phyloP scores from a whole-genome alignment of 2,329 filamentous ascomycete species.

The Alternaria sp. region DNA sequence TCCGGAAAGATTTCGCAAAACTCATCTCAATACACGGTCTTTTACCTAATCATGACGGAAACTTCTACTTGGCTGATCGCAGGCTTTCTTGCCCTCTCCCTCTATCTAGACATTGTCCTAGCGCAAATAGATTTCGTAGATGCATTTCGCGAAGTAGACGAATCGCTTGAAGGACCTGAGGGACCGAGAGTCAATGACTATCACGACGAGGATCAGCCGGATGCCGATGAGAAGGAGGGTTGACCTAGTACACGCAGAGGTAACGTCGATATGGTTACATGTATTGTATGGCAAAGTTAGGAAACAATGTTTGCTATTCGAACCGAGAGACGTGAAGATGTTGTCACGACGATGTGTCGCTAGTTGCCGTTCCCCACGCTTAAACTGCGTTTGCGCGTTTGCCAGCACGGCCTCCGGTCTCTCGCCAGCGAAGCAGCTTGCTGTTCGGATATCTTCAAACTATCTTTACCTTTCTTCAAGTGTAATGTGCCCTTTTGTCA shows the following conservation, averaged over 20 bases:
- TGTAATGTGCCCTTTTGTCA: neutral
- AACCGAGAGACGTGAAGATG: neutral
- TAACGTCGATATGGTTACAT: rapidly evolving
- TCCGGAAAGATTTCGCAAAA: neutral
- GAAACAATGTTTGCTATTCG: neutral
- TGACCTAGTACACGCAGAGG: rapidly evolving
- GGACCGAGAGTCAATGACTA: neutral
- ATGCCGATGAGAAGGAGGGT: neutral
- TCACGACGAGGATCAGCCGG: neutral
- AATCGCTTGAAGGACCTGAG: neutral
- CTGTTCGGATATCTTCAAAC: neutral
- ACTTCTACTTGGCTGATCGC: neutral
- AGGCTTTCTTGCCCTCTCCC: neutral
- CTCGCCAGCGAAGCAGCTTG: neutral
- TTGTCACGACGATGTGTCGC: neutral
- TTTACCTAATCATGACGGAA: neutral
- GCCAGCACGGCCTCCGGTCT: neutral
- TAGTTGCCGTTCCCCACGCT: neutral
- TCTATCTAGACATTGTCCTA: neutral
- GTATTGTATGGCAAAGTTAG: neutral
- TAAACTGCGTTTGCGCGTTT: neutral
- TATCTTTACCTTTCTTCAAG: neutral
- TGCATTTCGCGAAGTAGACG: neutral
- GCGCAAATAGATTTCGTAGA: neutral
- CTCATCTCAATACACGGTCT: neutral